A percentile compares a stretch with the other conserved stretches of the same genome.
Conservation (phyloP, 2,329 filamentous ascomycete species). For the Fusarium xylarioides region DNA sequence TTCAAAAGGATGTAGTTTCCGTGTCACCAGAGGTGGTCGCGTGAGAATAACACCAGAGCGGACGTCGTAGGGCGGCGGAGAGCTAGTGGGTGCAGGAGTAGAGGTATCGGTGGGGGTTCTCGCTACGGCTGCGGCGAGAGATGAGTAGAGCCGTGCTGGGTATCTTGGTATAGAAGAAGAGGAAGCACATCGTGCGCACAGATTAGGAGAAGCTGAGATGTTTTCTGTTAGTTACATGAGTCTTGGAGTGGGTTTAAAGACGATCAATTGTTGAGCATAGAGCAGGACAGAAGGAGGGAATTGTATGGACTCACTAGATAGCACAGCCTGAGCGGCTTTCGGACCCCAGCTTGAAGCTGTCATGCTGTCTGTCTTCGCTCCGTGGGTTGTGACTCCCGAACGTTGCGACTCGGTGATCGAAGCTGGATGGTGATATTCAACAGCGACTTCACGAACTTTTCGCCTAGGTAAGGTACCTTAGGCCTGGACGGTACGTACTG, state of each 20-base stretch:
- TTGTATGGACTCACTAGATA: slow-evolving; percentile 57
- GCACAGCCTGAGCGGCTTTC: slow-evolving; percentile 57
- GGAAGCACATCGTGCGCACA: slow-evolving; percentile 52
- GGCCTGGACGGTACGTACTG: slow-evolving; percentile 40
- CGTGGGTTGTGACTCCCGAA: slow-evolving; percentile 19
- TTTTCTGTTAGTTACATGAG: slow-evolving; percentile 18
- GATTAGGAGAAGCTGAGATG: slow-evolving; percentile 42
- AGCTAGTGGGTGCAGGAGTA: slow-evolving; percentile 30
- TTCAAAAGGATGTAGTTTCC: slow-evolving; percentile 86
- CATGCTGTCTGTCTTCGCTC: slow-evolving; percentile 48
- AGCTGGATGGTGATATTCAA: slow-evolving; percentile 34
- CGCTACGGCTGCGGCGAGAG: slow-evolving; percentile 39
- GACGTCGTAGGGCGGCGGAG: slow-evolving; percentile 56
- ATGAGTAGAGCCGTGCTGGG: slow-evolving; percentile 50
- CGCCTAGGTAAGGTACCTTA: background rate
- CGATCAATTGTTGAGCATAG: background rate
- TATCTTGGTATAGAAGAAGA: slow-evolving; percentile 39
- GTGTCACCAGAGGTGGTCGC: slow-evolving; percentile 86
- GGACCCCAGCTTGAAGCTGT: slow-evolving; percentile 66
- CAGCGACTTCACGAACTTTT: slow-evolving; percentile 43
- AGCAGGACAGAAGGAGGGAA: background rate
- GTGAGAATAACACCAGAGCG: slow-evolving; percentile 81
- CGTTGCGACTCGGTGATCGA: slow-evolving; percentile 21
- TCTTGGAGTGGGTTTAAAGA: background rate
- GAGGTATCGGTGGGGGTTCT: slow-evolving; percentile 26